Base-by-base conservation (phyloP, 1,284 basidiomycete genomes). In the Sporisorium scitamineum region DNA sequence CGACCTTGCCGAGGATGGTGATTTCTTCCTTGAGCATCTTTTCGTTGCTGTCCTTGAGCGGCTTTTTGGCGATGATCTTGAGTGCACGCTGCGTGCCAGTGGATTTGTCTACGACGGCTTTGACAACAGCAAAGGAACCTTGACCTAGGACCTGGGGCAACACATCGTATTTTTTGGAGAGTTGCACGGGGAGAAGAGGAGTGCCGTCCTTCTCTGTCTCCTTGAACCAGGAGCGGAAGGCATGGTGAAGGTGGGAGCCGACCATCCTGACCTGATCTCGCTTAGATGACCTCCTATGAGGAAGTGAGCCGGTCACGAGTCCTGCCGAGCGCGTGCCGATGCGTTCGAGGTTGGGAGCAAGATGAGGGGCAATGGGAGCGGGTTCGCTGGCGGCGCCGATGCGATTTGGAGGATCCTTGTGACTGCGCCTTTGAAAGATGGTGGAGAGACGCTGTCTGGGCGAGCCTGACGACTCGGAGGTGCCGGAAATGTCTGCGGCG, bases 1-100 rank as follows among this genome's bases (percentile, higher is more conserved):
- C 66, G 0, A 85, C 74, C n/a, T 64, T 70, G 34, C 75, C 69
- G 37, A 85, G 72, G 54, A 85, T 84, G 59, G 76, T 65, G 62
- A 85, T 82, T 54, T 85, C 84, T 42, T 70, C 70, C 67, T 80
- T 72, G 66, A 81, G 79, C 79, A 81, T 81, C 63, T 80, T 78
- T 39, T 83, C 79, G 55, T 77, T 80, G 66, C 61, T 78, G 29
- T 83, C 81, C 69, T 80, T 77, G 32, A 85, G 69, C 10, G 83
- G 83, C 59, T 77, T 77, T 45, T 83, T 81, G 9, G 83, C 82
- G 45, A 85, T 84, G 65, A 85, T 83, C 69, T 85, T 85, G 52
- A 84, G 73, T 1, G 84, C 84, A 5, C 76, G 69, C 31, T 80
- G 59, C n/a, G 71, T 70, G 42, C 83, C 80, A 0, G 83, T 80